Evolutionary conservation across 305 asterid genomes (phyloP).

Genomic region (Fraxinus angustifolia): DNA sequence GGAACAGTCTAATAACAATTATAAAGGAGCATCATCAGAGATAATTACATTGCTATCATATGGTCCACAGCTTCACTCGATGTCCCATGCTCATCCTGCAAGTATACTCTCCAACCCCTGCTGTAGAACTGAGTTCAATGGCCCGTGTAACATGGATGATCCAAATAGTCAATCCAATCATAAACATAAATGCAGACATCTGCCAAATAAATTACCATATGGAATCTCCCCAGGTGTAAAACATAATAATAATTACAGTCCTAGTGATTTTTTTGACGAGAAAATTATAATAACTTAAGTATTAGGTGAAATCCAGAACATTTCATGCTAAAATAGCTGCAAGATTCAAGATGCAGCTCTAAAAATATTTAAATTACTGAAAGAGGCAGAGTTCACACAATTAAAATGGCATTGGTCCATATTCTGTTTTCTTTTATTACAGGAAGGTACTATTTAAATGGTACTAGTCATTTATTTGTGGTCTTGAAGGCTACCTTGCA

Average conservation of each 20-base stretch:
- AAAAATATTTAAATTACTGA: background rate
- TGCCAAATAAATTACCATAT: background rate
- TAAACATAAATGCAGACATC: background rate
- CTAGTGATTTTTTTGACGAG: background rate
- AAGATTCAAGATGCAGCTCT: background rate
- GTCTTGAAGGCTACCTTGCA: background rate
- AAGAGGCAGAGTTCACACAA: background rate
- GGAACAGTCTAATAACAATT: background rate
- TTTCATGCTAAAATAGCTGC: background rate
- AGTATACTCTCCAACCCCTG: constrained; percentile 97
- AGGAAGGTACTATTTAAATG: background rate
- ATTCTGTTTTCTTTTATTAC: background rate
- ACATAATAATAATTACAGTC: background rate
- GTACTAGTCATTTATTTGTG: background rate
- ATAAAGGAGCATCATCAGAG: background rate
- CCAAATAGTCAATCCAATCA: background rate
- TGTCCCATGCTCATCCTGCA: constrained; percentile 90
- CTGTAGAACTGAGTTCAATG: constrained; percentile 8
- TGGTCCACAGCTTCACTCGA: constrained; percentile 60
- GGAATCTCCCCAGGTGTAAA: background rate
- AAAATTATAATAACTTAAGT: background rate
- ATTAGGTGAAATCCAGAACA: background rate
- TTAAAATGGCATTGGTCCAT: background rate
- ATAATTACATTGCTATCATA: constrained; percentile 64
- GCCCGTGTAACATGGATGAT: background rate